Evolutionary conservation across 345 rosid genomes (phyloP).

Genomic region (Diplotaxis tenuifolia): DNA sequence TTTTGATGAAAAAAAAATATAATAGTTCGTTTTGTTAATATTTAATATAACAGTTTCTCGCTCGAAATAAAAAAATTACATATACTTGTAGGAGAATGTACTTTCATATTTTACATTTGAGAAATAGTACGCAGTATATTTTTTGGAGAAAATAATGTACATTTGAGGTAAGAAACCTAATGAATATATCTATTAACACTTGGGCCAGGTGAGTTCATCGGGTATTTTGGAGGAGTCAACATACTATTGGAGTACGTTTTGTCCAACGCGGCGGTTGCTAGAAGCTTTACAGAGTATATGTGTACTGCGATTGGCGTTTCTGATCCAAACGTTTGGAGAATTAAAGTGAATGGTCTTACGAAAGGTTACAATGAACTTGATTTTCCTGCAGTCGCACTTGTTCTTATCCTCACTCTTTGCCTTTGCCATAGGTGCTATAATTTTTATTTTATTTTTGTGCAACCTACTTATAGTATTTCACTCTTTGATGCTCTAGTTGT

Average conservation of each 20-base stretch:
- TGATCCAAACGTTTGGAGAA: constrained; percentile 63
- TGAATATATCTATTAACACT: neutral
- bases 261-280: constrained; percentile 90
- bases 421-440: constrained; percentile 66
- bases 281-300: constrained; percentile 79
- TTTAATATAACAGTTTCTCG: neutral
- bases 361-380: constrained; percentile 76
- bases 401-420: constrained; percentile 82
- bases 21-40: neutral
- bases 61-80: neutral
- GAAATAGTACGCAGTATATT: neutral
- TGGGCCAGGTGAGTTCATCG: constrained; percentile 74
- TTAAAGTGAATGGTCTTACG: constrained; percentile 55
- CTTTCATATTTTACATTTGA: neutral
- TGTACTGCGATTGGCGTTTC: constrained; percentile 63
- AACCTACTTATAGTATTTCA: neutral
- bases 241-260: constrained; percentile 90
- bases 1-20: too few species aligned
- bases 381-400: constrained; percentile 74
- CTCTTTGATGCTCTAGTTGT: neutral
- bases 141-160: neutral
- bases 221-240: constrained; percentile 87
- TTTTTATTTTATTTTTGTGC: neutral
- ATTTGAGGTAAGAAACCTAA: neutral
- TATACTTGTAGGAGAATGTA: too few species aligned